A percentile compares a stretch with the other conserved stretches of the same genome.
Conservation (phyloP, 2,329 filamentous ascomycete genomes). For the Neonectria ditissima region DNA sequence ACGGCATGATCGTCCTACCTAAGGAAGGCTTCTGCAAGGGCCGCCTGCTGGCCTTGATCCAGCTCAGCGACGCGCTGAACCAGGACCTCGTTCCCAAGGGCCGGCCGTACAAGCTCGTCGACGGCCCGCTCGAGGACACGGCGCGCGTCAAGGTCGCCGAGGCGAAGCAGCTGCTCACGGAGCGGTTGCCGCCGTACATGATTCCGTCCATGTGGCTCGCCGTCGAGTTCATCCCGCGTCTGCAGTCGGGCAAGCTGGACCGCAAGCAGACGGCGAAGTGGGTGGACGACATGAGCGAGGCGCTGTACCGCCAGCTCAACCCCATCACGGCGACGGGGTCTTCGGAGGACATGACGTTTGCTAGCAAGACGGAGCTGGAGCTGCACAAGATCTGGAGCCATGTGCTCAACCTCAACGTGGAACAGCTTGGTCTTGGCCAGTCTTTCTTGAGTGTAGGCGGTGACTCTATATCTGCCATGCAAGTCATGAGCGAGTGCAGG, state of each 20-base stretch:
- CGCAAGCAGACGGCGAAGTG: slow-evolving; percentile 22
- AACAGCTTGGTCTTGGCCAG: slow-evolving; percentile 31
- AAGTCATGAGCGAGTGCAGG: slow-evolving; percentile 39
- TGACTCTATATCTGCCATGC: neutral
- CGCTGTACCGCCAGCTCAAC: slow-evolving; percentile 32
- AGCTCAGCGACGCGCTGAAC: slow-evolving; percentile 18
- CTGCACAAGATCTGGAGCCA: slow-evolving; percentile 34
- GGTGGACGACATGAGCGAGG: slow-evolving; percentile 32
- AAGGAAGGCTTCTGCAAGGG: slow-evolving; percentile 32
- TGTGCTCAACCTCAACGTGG: slow-evolving; percentile 35
- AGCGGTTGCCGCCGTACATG: slow-evolving; percentile 34
- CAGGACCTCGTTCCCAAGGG: slow-evolving; percentile 27
- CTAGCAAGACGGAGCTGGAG: slow-evolving; percentile 17
- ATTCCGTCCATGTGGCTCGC: slow-evolving; percentile 37
- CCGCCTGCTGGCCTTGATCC: slow-evolving; percentile 29
- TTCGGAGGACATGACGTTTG: neutral
- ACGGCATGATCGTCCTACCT: slow-evolving; percentile 35
- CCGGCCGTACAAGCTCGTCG: slow-evolving; percentile 29
- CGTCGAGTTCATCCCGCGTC: neutral
- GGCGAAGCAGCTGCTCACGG: neutral
- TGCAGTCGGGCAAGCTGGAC: neutral
- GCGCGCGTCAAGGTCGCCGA: neutral
- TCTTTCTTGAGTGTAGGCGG: neutral
- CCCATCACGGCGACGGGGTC: neutral
- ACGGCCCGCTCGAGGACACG: neutral